These are phyloP conservation scores for Plantago coronopus DNA, from an alignment of 305 asterid species.

Conservation along the genomic window DNA sequence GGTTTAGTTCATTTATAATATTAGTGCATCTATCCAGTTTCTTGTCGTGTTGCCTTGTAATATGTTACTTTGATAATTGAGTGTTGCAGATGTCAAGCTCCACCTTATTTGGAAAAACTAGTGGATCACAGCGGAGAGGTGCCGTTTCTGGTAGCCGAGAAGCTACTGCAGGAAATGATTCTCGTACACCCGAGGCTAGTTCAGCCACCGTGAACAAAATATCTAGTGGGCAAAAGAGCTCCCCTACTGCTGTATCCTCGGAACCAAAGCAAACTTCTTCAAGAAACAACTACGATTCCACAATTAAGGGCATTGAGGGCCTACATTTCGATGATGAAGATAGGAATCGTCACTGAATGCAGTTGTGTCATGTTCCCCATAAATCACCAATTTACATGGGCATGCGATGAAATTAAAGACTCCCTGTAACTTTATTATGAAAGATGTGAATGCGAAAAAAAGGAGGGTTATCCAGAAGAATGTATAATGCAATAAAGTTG, in stretches of 20 bases:
- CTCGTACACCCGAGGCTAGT: slow-evolving; percentile 3
- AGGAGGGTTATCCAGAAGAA: slow-evolving; percentile 4
- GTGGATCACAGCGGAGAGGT: slow-evolving; percentile 13
- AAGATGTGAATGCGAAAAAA: slow-evolving; percentile 14
- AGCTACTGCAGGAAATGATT: slow-evolving; percentile 4
- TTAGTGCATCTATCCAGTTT: too few relatives aligned
- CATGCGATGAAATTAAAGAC: slow-evolving; percentile 19
- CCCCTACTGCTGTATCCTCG: slow-evolving; percentile 1
- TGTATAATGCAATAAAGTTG: slow-evolving; percentile 2
- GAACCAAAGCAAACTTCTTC: slow-evolving; percentile 11
- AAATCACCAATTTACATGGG: slow-evolving; percentile 24
- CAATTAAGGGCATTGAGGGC: slow-evolving; percentile 45
- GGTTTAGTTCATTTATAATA: background rate
- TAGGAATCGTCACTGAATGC: slow-evolving; percentile 28
- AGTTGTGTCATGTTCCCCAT: slow-evolving; percentile 23
- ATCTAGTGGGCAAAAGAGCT: slow-evolving; percentile 6
- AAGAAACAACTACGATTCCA: slow-evolving; percentile 11
- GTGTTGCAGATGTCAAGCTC: slow-evolving; percentile 41
- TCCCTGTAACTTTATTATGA: slow-evolving; percentile 20
- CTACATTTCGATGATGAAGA: slow-evolving; percentile 42
- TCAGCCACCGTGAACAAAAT: slow-evolving; percentile 5
- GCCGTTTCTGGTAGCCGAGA: slow-evolving; percentile 10
- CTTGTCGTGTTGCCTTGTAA: background rate
- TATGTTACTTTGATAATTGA: slow-evolving; percentile 1
- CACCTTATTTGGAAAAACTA: slow-evolving; percentile 42